Percentiles rank a stretch among this genome's conserved stretches.
phyloP scores from a whole-genome alignment of 1,139 yeast genomes.

The Scheffersomyces segobiensis region DNA sequence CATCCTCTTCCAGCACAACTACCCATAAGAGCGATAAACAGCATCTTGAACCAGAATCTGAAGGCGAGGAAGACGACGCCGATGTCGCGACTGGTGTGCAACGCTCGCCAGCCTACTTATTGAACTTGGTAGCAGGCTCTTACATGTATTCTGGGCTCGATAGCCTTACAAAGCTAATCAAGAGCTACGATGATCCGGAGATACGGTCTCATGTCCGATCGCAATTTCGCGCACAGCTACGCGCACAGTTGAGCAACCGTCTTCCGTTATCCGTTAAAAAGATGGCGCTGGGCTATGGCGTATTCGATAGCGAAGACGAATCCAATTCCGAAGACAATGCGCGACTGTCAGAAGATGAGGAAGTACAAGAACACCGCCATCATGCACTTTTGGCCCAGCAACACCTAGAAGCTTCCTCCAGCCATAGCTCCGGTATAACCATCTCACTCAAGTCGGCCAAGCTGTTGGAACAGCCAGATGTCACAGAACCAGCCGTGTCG shows the following conservation, averaged over 20 bases:
- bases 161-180: conserved; percentile 5
- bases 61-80: conserved; percentile 24
- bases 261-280: background rate
- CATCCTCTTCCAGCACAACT: background rate
- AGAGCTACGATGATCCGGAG: background rate
- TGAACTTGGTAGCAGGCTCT: conserved; percentile 17
- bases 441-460: conserved; percentile 1
- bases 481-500: background rate
- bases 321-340: background rate
- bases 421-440: background rate
- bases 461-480: background rate
- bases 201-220: background rate
- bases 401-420: background rate
- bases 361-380: background rate
- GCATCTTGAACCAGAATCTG: conserved; percentile 1
- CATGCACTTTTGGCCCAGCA: background rate
- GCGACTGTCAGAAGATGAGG: background rate
- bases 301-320: background rate
- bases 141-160: conserved; percentile 18
- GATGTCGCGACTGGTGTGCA: conserved; percentile 15
- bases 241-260: background rate
- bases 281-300: background rate
- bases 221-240: background rate
- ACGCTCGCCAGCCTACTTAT: conserved; percentile 18
- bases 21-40: background rate